Base-by-base conservation (phyloP, 768 basidiomycete species). In the Naganishia onofrii region DNA sequence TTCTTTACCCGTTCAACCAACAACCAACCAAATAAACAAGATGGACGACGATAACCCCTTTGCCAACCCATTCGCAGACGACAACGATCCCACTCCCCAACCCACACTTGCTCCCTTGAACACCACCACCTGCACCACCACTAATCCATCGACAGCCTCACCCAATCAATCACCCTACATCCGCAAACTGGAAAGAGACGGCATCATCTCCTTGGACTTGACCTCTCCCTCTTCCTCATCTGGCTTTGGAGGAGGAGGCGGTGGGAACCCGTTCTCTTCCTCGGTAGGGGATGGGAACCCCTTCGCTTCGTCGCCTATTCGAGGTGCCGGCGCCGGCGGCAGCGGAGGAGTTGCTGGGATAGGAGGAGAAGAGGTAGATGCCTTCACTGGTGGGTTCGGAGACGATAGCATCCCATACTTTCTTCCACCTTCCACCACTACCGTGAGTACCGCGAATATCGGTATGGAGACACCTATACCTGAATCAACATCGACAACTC, bases 61-160 rank as follows among this genome's bases (percentile, higher is more conserved):
- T 44, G 70, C 70, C 56, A 71, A 71, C 48, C 70, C 70, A 19
- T 71, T 71, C 66, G 70, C 70, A 26, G 32, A 67, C 44, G 69
- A 70, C 9, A 26, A 26, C n/a, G 32, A 44, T 6, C 56, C 68
- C 21, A 13, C 58, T 10, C 12, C 54, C 52, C 34, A 38, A 38
- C 5, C 26, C 26, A 0, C 23, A 26, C 60, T 26, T 63, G 42
- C 17, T 63, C 21, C 60, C 17, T 38, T 36, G 9, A 19, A 3
- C 34, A 34, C 32, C 31, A 36, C 34, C 34, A 36, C n/a, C n/a
- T n/a, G n/a, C 57, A 31, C 12, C 31, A n/a, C 5, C n/a, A 23
- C 34, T 21, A 23, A 7, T 17, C 32, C 34, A 26, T 31, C 54
- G 29, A 55, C 29, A 2, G 54, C 29, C 7, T 34, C 54, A 8